Percentiles rank a stretch among this genome's conserved stretches.
phyloP scores from a whole-genome alignment of 1,284 basidiomycete species.

The Cutaneotrichosporon sp. region DNA sequence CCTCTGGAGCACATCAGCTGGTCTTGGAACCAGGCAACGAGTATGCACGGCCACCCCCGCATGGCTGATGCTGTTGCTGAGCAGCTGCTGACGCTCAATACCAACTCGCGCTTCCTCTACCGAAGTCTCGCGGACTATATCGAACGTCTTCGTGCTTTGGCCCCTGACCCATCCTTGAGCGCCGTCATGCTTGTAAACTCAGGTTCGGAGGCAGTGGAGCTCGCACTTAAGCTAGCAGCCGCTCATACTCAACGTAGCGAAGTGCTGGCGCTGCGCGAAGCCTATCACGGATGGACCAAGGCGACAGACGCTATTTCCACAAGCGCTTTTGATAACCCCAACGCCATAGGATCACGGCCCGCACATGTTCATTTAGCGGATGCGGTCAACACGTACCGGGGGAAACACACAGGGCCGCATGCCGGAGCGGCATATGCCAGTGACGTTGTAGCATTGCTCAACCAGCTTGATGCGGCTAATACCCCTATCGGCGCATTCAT shows the following conservation, averaged over 20 bases:
- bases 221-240: constrained; percentile 10
- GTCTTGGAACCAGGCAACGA: constrained; percentile 8
- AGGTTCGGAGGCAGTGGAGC: constrained; percentile 14
- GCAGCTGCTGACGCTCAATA: constrained; percentile 16
- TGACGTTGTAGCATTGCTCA: background rate
- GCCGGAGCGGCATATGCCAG: constrained; percentile 5
- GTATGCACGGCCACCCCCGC: constrained; percentile 11
- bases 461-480: background rate
- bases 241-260: constrained; percentile 1
- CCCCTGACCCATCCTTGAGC: constrained; percentile 5
- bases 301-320: constrained; percentile 10
- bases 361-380: constrained; percentile 8
- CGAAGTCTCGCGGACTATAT: constrained; percentile 5
- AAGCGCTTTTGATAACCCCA: constrained; percentile 10
- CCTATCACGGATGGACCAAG: constrained; percentile 15
- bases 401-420: background rate
- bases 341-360: background rate
- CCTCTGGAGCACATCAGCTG: constrained; percentile 5
- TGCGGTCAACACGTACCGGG: constrained; percentile 11
- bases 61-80: constrained; percentile 7
- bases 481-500: constrained; percentile 10
- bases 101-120: constrained; percentile 17
- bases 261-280: constrained; percentile 11
- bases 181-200: constrained; percentile 14
- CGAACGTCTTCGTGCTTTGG: constrained; percentile 4